These are phyloP conservation scores for Mucor ambiguus DNA, from an alignment of 371 early-diverging fungal genomes.

Conservation along the genomic window DNA sequence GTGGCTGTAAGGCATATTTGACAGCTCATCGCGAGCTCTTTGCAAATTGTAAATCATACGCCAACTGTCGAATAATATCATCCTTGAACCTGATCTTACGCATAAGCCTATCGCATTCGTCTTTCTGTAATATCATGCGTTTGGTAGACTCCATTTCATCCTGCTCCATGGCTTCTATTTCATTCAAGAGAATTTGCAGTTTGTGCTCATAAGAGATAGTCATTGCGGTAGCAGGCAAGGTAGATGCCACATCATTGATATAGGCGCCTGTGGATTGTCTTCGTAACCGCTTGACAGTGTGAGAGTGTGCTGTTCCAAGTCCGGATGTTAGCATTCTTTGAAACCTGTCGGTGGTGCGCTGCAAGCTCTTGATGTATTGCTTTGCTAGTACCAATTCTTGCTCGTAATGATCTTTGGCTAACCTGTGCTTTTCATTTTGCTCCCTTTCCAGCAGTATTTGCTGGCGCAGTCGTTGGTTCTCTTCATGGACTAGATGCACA, in stretches of 20 bases:
- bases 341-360: conserved; percentile 3
- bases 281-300: background rate
- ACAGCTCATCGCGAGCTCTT: background rate
- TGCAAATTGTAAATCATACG: conserved; percentile 16
- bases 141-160: conserved; percentile 10
- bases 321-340: background rate
- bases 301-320: background rate
- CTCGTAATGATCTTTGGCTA: background rate
- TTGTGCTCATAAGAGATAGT: conserved; percentile 16
- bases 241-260: no score
- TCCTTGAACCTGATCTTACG: conserved; percentile 15
- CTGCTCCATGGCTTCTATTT: conserved; percentile 33
- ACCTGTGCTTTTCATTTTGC: conserved; percentile 10
- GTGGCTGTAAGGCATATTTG: background rate
- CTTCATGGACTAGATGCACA: conserved; percentile 19
- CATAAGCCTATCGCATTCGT: conserved; percentile 8
- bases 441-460: conserved; percentile 21
- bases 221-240: background rate
- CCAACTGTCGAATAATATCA: conserved; percentile 20
- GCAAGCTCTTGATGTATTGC: background rate
- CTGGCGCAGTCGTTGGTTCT: conserved; percentile 15
- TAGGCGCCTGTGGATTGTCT: conserved; percentile 11
- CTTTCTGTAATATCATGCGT: conserved; percentile 1
- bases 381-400: conserved; percentile 2
- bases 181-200: conserved; percentile 26